A percentile compares a stretch with the other conserved stretches of the same genome.
Conservation (phyloP, 1,139 yeast genomes). For the Yamadazyma blattariae region DNA sequence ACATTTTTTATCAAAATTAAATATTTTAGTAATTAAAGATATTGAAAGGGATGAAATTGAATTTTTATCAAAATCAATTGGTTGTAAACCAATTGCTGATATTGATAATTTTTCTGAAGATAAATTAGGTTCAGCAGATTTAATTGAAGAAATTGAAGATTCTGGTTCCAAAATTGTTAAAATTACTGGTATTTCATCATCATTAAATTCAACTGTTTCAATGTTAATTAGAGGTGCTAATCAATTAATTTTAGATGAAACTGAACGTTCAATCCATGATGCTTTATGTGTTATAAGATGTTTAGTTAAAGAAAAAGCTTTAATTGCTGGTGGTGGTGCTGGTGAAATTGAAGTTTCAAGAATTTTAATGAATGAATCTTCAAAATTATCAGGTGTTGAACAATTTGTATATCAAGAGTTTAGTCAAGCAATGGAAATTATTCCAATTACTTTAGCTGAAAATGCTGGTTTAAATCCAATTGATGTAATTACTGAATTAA, state of each 20-base stretch:
- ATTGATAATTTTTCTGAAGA: constrained; percentile 90
- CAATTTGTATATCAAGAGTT: constrained; percentile 94
- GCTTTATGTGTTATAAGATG: constrained; percentile 97
- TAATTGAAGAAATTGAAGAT: constrained; percentile 88
- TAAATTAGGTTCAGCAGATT: constrained; percentile 86
- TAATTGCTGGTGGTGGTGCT: constrained; percentile 99
- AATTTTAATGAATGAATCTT: constrained; percentile 72
- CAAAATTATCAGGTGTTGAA: constrained; percentile 81
- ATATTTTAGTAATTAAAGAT: constrained; percentile 91
- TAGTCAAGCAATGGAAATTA: constrained; percentile 92
- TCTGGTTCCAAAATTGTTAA: constrained; percentile 91
- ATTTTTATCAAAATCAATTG: constrained; percentile 85
- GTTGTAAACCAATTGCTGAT: constrained; percentile 96
- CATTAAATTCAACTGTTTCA: constrained; percentile 62
- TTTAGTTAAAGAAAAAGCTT: constrained; percentile 87
- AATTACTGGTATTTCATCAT: constrained; percentile 66
- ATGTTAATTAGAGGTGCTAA: constrained; percentile 96
- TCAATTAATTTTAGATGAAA: constrained; percentile 82
- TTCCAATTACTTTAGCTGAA: constrained; percentile 96
- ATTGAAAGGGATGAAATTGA: constrained; percentile 97
- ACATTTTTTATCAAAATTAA: constrained; percentile 88
- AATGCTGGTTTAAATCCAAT: constrained; percentile 96
- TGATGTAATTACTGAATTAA: constrained; percentile 89
- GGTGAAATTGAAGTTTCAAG: constrained; percentile 95
- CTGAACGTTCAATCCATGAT: constrained; percentile 95